Percentiles rank a stretch among this genome's conserved stretches.
Evolutionary conservation across 805 yeast genomes (phyloP).

Genomic region (Tetrapisispora phaffii): DNA sequence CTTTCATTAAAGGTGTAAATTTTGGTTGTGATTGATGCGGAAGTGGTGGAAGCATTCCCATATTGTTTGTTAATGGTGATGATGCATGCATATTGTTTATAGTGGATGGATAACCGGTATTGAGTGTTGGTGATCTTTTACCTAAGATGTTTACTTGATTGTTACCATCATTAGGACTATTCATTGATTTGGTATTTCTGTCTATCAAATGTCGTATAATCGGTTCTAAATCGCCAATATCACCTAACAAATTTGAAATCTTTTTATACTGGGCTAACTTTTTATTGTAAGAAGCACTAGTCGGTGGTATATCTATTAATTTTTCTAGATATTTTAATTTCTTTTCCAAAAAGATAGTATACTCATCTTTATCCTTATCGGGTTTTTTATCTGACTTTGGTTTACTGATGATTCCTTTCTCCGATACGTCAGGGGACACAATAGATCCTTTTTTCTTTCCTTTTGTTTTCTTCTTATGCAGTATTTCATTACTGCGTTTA

Average conservation of each 20-base stretch:
- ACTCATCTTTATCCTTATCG: conserved; percentile 43
- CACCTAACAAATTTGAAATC: conserved; percentile 29
- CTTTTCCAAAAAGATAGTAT: conserved; percentile 47
- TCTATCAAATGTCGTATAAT: background rate
- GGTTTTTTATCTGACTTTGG: conserved; percentile 8
- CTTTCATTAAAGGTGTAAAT: conserved; percentile 1
- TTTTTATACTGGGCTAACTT: conserved; percentile 31
- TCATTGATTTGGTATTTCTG: background rate
- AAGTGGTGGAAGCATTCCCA: background rate
- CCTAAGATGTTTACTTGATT: background rate
- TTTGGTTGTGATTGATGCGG: conserved; percentile 2
- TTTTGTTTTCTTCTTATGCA: background rate
- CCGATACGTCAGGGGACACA: background rate
- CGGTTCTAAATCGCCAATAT: conserved; percentile 5
- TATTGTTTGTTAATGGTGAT: conserved; percentile 1
- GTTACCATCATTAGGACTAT: no score
- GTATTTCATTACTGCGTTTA: background rate
- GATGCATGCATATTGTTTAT: background rate
- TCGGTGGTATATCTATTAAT: conserved; percentile 27
- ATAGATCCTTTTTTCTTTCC: background rate
- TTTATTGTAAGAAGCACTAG: conserved; percentile 23
- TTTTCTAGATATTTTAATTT: conserved; percentile 44
- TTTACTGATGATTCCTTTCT: background rate
- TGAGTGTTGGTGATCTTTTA: background rate
- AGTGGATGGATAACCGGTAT: background rate